Percentiles rank a stretch among this genome's conserved stretches.
phyloP scores from a whole-genome alignment of 2,329 filamentous ascomycete genomes.

The Colletotrichum sp. region DNA sequence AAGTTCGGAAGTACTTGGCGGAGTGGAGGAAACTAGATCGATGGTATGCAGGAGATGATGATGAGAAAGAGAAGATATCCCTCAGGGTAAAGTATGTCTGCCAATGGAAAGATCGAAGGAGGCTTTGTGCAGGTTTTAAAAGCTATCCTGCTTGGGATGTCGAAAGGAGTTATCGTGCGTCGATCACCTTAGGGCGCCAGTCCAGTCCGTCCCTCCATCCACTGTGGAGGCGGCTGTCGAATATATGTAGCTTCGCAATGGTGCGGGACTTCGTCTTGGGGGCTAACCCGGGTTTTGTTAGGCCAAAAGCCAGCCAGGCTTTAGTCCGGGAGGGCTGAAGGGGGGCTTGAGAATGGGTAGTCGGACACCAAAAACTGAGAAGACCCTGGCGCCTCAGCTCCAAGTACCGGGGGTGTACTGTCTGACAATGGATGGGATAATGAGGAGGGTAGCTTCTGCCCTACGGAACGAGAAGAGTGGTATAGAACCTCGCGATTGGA shows the following conservation, averaged over 20 bases:
- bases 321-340: slow-evolving; percentile 44
- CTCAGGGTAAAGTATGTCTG: not conserved
- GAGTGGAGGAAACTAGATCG: not conserved
- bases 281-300: slow-evolving; percentile 34
- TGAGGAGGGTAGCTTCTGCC: slow-evolving; percentile 1
- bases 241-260: slow-evolving; percentile 21
- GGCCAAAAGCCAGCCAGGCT: slow-evolving; percentile 27
- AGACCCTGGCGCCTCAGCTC: slow-evolving; percentile 20
- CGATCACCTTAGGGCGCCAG: slow-evolving; percentile 18
- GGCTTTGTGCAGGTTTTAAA: slow-evolving; percentile 18
- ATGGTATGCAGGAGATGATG: not conserved
- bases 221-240: slow-evolving; percentile 20
- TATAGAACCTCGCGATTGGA: not conserved
- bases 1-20: not conserved
- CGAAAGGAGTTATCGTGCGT: slow-evolving; percentile 21
- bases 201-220: slow-evolving; percentile 6
- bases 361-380: slow-evolving; percentile 13
- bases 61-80: not conserved
- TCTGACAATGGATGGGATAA: slow-evolving; percentile 3
- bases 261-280: slow-evolving; percentile 20
- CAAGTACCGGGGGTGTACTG: slow-evolving; percentile 16
- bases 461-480: not conserved
- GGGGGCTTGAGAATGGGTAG: slow-evolving; percentile 24
- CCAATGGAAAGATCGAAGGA: slow-evolving; percentile 10
- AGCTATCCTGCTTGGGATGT: slow-evolving; percentile 16